Evolutionary conservation across 768 basidiomycete genomes (phyloP), one percentile per base, ranked within the genome.

Genomic region (Tremella fuciformis): DNA sequence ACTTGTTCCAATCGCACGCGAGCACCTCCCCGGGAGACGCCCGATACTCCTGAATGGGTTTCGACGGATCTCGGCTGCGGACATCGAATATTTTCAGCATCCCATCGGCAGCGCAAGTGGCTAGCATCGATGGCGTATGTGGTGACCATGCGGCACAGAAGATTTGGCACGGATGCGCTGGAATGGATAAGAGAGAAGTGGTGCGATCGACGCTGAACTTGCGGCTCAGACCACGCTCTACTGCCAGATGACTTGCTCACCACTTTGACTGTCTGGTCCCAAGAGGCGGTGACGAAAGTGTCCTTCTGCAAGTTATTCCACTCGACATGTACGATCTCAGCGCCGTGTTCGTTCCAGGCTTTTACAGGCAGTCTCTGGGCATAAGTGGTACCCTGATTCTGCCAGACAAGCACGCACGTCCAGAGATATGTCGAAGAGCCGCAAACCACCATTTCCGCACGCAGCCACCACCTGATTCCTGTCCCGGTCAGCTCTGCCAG

Each of bases 71-170:
- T 8, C 57, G 47, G 4, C 52, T 26, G 3, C 75, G 67, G 6
- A 71, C 18, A 49, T 76, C 75, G 39, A 46, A 69, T 34, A 69
- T 37, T 4, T 66, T 55, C 9, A 74, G 25, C 21, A 47, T 86
- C 22, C 93, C 93, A 73, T 94, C 90, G 0, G 88, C 84, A 1
- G 90, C 92, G 70, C 89, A 91, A 1, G 89, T 86, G 0, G 87
- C 87, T 57, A 98, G 62, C 29, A 87, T 76, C 55, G 88, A 86
- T 3, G 91, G 88, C 55, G 88, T 84, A 71, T 94, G 92, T 0
- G 94, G 94, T 1, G 92, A 96, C 80, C 91, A 98, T 39, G 89
- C 77, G 1, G 91, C 88, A 71, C 89, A 85, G 76, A 97, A 97
- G 50, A 92, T 88, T 68, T 92, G 92, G 1, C 86, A 82, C 40